Evolutionary conservation across 148 eudicot species (phyloP).

Genomic region (Rhododendron molle): DNA sequence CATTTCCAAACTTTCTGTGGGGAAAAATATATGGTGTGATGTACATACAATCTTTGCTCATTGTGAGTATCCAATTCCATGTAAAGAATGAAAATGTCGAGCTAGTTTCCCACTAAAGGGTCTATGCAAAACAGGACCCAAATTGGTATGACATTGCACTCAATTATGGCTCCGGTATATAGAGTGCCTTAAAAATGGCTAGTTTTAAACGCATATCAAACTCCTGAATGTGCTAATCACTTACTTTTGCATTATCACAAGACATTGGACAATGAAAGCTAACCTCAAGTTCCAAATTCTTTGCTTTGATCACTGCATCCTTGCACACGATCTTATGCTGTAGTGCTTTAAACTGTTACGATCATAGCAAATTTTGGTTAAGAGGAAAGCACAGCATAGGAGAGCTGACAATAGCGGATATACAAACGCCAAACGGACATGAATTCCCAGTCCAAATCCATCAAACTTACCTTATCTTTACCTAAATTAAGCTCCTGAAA

Average conservation of each 20-base stretch:
- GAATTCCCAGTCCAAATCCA: neutral
- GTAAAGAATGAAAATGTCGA: neutral
- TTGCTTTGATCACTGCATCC: slow-evolving; percentile 52
- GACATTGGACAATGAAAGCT: neutral
- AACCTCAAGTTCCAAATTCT: slow-evolving; percentile 41
- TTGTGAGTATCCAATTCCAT: neutral
- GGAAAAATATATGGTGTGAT: neutral
- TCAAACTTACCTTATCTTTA: slow-evolving; percentile 50
- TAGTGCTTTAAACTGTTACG: slow-evolving; percentile 48
- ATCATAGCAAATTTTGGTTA: neutral
- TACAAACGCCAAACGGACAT: neutral
- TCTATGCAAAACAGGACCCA: neutral
- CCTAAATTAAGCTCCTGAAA: slow-evolving; percentile 61
- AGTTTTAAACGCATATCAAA: neutral
- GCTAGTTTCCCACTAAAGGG: neutral
- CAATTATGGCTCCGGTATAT: neutral
- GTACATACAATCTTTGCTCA: neutral
- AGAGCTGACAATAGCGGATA: neutral
- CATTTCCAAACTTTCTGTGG: neutral
- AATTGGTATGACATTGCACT: neutral
- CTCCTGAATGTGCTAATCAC: slow-evolving; percentile 6
- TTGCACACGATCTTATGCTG: slow-evolving; percentile 56
- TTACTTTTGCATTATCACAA: slow-evolving; percentile 3
- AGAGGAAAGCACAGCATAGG: neutral
- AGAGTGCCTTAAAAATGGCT: neutral